Conservation (phyloP, 192 early-diverging fungal genomes). For the Podila minutissima region DNA sequence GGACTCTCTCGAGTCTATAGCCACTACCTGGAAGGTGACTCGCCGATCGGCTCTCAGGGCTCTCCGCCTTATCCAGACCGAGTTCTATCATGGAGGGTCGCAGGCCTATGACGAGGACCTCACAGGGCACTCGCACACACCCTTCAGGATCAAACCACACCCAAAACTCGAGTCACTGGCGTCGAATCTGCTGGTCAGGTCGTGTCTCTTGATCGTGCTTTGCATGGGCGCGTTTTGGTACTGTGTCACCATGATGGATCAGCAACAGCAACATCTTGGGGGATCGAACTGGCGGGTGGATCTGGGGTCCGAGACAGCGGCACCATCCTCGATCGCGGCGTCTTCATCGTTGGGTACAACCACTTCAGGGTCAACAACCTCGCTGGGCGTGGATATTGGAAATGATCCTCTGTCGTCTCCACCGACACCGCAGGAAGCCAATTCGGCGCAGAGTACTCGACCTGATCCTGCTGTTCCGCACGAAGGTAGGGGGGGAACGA, state of each 20-base stretch:
- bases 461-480: too few species aligned
- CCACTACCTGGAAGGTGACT: too few species aligned
- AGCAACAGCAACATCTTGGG: slow-evolving; percentile 11
- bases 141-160: slow-evolving; percentile 9
- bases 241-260: slow-evolving; percentile 37
- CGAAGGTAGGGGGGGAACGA: too few species aligned
- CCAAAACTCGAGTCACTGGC: slow-evolving; percentile 16
- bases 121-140: slow-evolving; percentile 7
- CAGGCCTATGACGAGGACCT: background rate
- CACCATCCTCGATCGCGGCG: too few species aligned
- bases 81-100: background rate
- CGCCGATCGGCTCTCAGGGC: too few species aligned
- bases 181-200: slow-evolving; percentile 25
- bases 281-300: background rate
- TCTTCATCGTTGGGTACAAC: background rate
- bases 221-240: slow-evolving; percentile 38
- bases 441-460: too few species aligned
- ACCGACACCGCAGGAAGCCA: too few species aligned
- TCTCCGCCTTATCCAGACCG: too few species aligned
- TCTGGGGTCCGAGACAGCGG: background rate
- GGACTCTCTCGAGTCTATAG: too few species aligned
- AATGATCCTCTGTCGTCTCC: too few species aligned
- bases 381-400: background rate
- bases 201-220: slow-evolving; percentile 15
- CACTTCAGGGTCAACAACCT: background rate